Evolutionary conservation across 2,329 filamentous ascomycete species (phyloP), one percentile per base, ranked within the genome.

Genomic region (Herpotrichia juniperi): DNA sequence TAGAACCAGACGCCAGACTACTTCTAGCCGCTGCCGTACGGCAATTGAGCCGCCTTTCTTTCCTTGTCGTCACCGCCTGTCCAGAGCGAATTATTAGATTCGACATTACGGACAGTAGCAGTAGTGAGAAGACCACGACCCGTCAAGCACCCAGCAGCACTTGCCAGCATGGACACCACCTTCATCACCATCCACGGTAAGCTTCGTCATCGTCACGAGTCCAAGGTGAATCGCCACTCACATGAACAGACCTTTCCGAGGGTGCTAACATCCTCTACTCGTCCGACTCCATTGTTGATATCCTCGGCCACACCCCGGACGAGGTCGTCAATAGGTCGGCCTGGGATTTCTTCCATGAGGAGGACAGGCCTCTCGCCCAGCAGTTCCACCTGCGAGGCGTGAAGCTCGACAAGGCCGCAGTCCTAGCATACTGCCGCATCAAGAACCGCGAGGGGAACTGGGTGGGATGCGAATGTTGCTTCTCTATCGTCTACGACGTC

Each of bases 141-240:
- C 25, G 45, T 17, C 40, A 31, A 40, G 25, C 32, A 46, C 16
- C 16, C 8, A 31, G 34, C 35, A 42, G 35, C 45, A 39, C 35
- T 35, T 53, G 51, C 58, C 60, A 52, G 43, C 70, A 72, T 72
- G 89, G 89, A 93, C 75, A 89, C 89, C 62, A 94, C 91, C 26
- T 96, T 96, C 77, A 94, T 96, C 78, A 92, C 90, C 62, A 94
- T 96, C 69, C 91, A 94, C 71, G 91, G 91, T 90, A 77, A 78
- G 86, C 37, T n/a, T n/a, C 56, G 50, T 42, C 59, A 16, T 44
- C 4, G 9, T 17, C 45, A 53, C 45, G 37, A 24, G 39, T n/a
- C 12, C 35, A 32, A n/a, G n/a, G n/a, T 39, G 21, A 30, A 44
- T 56, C 46, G 49, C 39, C 42, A 43, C 52, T 63, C 28, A 66